These are phyloP conservation scores for Penicillium decumbens DNA, from an alignment of 2,329 filamentous ascomycete species.

Conservation along the genomic window DNA sequence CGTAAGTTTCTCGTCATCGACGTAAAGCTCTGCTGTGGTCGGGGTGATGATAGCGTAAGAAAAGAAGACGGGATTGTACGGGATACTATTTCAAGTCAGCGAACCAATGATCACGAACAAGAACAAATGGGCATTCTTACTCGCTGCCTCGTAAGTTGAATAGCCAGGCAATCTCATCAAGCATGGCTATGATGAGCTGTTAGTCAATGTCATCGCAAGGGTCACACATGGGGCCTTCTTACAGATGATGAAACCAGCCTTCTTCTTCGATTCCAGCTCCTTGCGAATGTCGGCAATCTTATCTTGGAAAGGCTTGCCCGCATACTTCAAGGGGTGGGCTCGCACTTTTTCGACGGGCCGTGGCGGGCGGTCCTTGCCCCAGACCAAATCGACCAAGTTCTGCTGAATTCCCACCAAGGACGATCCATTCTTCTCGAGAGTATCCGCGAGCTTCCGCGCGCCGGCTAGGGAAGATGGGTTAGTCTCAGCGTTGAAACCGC, in stretches of 20 bases:
- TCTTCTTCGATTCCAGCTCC: constrained; percentile 85
- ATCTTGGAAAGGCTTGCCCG: constrained; percentile 74
- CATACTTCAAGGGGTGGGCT: constrained; percentile 65
- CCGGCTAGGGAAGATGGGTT: constrained; percentile 46
- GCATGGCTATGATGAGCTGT: constrained; percentile 55
- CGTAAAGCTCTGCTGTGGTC: constrained; percentile 70
- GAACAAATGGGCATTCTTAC: constrained; percentile 35
- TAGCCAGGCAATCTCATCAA: constrained; percentile 97
- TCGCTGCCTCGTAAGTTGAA: constrained; percentile 94
- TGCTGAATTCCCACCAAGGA: constrained; percentile 69
- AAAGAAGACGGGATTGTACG: constrained; percentile 98
- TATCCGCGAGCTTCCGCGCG: constrained; percentile 72
- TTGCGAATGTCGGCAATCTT: constrained; percentile 87
- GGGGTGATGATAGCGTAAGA: constrained; percentile 87
- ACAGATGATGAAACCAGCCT: constrained; percentile 77
- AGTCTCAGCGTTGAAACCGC: not conserved
- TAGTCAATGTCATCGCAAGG: constrained; percentile 10
- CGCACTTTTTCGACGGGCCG: constrained; percentile 72
- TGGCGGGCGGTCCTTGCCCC: constrained; percentile 68
- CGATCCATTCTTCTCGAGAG: constrained; percentile 78
- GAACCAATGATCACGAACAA: not conserved
- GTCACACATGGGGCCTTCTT: constrained; percentile 17
- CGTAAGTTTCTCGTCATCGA: constrained; percentile 74
- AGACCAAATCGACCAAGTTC: constrained; percentile 89
- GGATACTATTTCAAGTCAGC: constrained; percentile 55